Conservation (phyloP, 2,329 filamentous ascomycete species). For the Mollisiaceae sp. region DNA sequence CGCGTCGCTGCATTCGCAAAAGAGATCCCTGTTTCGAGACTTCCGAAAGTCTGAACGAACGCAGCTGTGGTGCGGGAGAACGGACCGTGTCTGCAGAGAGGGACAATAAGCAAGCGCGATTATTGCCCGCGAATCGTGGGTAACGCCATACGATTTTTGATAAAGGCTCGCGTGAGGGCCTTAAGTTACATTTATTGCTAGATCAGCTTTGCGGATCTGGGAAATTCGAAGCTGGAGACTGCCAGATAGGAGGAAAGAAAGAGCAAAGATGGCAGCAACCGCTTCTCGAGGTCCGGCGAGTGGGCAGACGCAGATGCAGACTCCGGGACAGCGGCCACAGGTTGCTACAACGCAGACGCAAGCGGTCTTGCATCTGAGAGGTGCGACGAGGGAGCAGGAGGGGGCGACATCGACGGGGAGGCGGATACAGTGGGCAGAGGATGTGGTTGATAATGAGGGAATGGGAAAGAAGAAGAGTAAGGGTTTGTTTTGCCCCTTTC, state of each 20-base stretch:
- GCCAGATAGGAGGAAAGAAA: not conserved
- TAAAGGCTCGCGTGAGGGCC: not conserved
- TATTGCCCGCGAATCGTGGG: constrained; percentile 3
- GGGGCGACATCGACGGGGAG: constrained; percentile 49
- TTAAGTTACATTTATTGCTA: not conserved
- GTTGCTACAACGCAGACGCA: constrained; percentile 25
- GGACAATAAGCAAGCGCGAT: not conserved
- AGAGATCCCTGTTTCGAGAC: not conserved
- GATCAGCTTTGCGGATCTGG: not conserved
- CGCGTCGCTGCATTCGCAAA: not conserved
- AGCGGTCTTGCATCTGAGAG: constrained; percentile 39
- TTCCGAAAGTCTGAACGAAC: not conserved
- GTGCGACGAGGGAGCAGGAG: constrained; percentile 30
- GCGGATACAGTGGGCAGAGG: constrained; percentile 89
- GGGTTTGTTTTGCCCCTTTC: constrained; percentile 57
- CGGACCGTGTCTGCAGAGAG: not conserved
- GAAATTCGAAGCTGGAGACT: not conserved
- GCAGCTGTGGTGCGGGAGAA: too few relatives aligned
- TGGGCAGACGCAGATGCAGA: constrained; percentile 16
- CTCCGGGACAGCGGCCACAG: constrained; percentile 1
- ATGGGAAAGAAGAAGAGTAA: constrained; percentile 94
- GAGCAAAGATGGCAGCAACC: constrained; percentile 5
- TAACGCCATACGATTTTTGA: not conserved
- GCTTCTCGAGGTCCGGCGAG: constrained; percentile 11
- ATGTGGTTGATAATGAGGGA: constrained; percentile 94